Evolutionary conservation across 352 stramenopile genomes (phyloP).

Genomic region (Poterioochromonas sp.): DNA sequence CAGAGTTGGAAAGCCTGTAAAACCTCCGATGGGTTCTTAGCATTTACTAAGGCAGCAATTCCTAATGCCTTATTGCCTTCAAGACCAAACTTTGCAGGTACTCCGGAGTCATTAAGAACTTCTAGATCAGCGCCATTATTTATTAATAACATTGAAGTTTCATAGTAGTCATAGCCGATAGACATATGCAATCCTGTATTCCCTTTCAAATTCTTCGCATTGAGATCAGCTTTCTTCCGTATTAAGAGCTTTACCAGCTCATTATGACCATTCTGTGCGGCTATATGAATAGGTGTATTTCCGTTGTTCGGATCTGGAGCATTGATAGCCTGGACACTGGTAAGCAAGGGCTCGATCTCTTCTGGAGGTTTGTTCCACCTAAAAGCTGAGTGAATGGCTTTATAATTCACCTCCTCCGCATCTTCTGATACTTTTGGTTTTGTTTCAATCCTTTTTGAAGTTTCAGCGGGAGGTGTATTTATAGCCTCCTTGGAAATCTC

Average conservation of each 20-base stretch:
- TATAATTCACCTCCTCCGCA: constrained; percentile 75
- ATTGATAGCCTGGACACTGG: constrained; percentile 9
- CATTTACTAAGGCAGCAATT: background rate
- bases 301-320: constrained; percentile 36
- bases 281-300: constrained; percentile 42
- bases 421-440: constrained; percentile 41
- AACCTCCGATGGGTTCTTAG: background rate
- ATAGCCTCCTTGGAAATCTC: no score
- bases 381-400: constrained; percentile 66
- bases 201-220: constrained; percentile 38
- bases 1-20: background rate
- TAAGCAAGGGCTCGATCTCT: background rate
- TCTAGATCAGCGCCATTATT: constrained; percentile 27
- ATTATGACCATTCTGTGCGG: constrained; percentile 42
- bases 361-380: constrained; percentile 17
- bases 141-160: constrained; percentile 32
- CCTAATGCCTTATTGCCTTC: constrained; percentile 34
- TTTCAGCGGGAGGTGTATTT: no score
- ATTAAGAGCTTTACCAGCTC: constrained; percentile 38
- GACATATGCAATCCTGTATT: constrained; percentile 39
- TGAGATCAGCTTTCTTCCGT: constrained; percentile 36
- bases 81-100: background rate
- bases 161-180: constrained; percentile 38
- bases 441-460: no score
- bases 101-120: constrained; percentile 27